Evolutionary conservation across 306 rosid genomes (phyloP).

Genomic region (Purshia tridentata): DNA sequence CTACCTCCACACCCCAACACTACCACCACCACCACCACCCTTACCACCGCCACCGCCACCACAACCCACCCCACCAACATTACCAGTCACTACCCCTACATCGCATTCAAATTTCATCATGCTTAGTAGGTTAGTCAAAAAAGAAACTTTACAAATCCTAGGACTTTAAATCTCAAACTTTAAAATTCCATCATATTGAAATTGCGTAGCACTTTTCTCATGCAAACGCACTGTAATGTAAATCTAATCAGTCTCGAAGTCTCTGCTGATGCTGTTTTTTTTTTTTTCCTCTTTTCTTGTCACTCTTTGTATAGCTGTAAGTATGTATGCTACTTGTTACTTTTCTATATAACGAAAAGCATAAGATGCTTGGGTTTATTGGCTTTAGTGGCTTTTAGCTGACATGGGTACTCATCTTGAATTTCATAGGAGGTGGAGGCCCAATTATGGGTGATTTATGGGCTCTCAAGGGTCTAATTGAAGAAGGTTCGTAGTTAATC

Average conservation of each 20-base stretch:
- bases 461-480: constrained; percentile 95
- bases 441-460: constrained; percentile 99
- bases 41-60: no score
- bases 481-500: constrained; percentile 56
- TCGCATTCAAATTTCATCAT: no score
- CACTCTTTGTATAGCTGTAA: neutral
- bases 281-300: neutral
- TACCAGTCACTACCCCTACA: no score
- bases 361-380: neutral
- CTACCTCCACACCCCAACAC: no score
- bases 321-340: neutral
- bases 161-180: no score
- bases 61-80: no score
- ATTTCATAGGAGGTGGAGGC: constrained; percentile 85
- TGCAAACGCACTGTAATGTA: no score
- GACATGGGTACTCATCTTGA: constrained; percentile 28
- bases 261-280: neutral
- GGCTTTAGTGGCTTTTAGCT: constrained; percentile 20
- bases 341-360: neutral
- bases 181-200: no score
- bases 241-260: neutral
- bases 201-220: no score
- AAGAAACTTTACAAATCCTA: no score
- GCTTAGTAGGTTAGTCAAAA: no score
- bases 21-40: no score